Evolutionary conservation across 2,329 filamentous ascomycete genomes (phyloP).

Genomic region (Calonectria crousiana): DNA sequence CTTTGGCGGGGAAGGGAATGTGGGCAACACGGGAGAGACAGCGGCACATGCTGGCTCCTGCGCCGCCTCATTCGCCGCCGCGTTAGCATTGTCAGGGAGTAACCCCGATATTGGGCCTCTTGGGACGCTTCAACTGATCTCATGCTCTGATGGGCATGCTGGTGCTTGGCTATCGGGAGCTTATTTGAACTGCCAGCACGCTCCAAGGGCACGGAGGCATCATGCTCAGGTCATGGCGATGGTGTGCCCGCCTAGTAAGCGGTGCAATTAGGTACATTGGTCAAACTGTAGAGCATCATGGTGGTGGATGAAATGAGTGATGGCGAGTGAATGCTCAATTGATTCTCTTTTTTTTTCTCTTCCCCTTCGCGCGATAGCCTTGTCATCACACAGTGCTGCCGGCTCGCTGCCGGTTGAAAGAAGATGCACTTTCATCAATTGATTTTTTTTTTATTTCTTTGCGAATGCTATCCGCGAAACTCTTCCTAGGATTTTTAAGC

Average conservation of each 20-base stretch:
- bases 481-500: not conserved
- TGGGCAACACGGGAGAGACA: constrained; percentile 4
- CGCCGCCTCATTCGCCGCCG: constrained; percentile 14
- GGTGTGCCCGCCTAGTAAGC: not conserved
- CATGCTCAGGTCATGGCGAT: not conserved
- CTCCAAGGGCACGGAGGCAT: not conserved
- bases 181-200: not conserved
- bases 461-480: not conserved
- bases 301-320: not conserved
- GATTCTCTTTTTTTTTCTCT: not conserved
- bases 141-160: not conserved
- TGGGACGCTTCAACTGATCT: not conserved
- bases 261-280: not conserved
- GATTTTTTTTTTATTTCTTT: not conserved
- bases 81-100: not conserved
- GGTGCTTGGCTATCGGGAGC: not conserved
- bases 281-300: not conserved
- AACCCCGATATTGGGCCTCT: not conserved
- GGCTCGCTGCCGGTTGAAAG: too few species aligned
- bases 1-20: constrained; percentile 13
- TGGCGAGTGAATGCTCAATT: not conserved
- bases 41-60: constrained; percentile 5
- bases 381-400: not conserved
- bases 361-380: not conserved
- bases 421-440: not conserved